Evolutionary conservation across 805 yeast species (phyloP).

Genomic region (Saturnispora galanensis): DNA sequence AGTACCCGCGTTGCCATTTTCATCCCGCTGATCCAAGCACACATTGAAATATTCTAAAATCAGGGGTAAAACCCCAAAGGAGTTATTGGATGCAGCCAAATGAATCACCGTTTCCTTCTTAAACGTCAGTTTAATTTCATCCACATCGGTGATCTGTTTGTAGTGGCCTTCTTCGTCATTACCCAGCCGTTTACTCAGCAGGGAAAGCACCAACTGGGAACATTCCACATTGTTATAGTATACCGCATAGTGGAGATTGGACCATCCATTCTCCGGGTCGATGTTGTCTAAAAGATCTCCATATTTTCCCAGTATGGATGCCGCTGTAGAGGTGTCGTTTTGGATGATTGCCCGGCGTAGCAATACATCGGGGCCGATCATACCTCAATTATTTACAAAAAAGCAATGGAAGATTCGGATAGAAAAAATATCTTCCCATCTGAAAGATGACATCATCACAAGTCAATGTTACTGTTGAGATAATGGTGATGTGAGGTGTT

Average conservation of each 20-base stretch:
- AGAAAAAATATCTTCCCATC: no score
- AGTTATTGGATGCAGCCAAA: conserved; percentile 44
- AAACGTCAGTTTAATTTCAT: conserved; percentile 36
- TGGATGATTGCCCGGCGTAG: conserved; percentile 58
- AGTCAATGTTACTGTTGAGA: no score
- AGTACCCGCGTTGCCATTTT: conserved; percentile 49
- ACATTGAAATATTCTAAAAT: conserved; percentile 52
- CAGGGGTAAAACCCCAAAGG: conserved; percentile 60
- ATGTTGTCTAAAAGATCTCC: conserved; percentile 63
- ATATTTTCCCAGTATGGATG: conserved; percentile 53
- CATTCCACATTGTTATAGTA: conserved; percentile 61
- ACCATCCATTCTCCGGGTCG: conserved; percentile 72
- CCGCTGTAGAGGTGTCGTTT: conserved; percentile 55
- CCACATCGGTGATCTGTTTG: conserved; percentile 25
- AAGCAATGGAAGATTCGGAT: neutral
- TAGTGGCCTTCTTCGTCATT: conserved; percentile 8
- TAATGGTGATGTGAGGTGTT: no score
- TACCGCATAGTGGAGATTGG: conserved; percentile 73
- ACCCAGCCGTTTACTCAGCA: conserved; percentile 11
- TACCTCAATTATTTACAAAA: conserved; percentile 14
- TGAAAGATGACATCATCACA: no score
- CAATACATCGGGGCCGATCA: conserved; percentile 55
- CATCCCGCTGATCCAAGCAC: conserved; percentile 38
- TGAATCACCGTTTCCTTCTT: conserved; percentile 60
- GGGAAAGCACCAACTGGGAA: conserved; percentile 19